phyloP scores from a whole-genome alignment of 805 yeast species.

The Hanseniaspora guilliermondii region DNA sequence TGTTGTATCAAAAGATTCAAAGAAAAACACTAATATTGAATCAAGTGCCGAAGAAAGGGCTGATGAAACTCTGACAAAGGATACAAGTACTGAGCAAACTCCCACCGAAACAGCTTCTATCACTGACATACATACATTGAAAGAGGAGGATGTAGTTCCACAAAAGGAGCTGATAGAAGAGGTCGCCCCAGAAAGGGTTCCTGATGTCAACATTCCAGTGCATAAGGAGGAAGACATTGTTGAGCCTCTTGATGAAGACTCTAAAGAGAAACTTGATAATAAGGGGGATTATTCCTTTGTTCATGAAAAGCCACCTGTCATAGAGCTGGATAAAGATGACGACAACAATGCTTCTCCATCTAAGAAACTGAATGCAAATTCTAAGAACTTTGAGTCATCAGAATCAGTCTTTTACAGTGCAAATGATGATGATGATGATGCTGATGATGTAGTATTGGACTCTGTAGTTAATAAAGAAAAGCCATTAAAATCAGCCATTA shows the following conservation, averaged over 20 bases:
- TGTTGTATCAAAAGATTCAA: not conserved
- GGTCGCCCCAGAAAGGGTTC: slow-evolving; percentile 17
- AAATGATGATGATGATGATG: not conserved
- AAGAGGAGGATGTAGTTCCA: not conserved
- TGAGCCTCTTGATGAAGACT: not conserved
- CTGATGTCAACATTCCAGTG: not conserved
- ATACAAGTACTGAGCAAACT: not conserved
- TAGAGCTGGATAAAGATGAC: not conserved
- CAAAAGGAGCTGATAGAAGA: slow-evolving; percentile 15
- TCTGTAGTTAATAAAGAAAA: slow-evolving; percentile 9
- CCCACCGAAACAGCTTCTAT: not conserved
- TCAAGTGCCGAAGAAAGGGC: not conserved
- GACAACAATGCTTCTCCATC: not conserved
- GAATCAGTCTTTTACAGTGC: not conserved
- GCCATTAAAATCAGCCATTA: slow-evolving; percentile 37
- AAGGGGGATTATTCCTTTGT: not conserved
- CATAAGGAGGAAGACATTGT: slow-evolving; percentile 7
- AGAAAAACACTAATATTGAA: not conserved
- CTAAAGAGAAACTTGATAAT: not conserved
- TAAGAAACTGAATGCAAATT: not conserved
- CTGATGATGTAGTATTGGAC: not conserved
- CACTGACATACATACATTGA: not conserved
- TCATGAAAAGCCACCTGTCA: slow-evolving; percentile 10
- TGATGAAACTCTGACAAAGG: not conserved
- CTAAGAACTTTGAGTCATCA: not conserved